Evolutionary conservation across 2,329 filamentous ascomycete genomes (phyloP), one percentile per base, ranked within the genome.

Genomic region (Pseudogymnoascus sp.): DNA sequence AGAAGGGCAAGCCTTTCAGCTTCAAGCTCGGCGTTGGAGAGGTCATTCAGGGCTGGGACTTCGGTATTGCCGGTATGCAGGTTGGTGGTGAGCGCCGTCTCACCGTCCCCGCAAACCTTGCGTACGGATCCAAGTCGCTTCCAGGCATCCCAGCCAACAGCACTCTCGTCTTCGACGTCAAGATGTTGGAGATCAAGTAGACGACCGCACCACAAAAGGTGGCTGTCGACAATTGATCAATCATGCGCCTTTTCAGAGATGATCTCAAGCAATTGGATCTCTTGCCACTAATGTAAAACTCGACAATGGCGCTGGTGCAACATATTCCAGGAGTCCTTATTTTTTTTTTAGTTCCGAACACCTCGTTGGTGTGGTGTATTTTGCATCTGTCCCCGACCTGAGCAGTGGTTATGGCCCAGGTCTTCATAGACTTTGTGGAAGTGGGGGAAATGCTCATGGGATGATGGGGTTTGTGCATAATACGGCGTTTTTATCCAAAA

Each of bases 31-130:
- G 94, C 69, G 86, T 87, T 73, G 92, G 92, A 64, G 90, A 97
- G 76, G 95, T 99, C 71, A 99, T 99, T 81, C 94, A 96, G 84
- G 94, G 94, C 68, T 97, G 94, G 95, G 95, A 99, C 75, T 85
- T 97, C 67, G 94, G 94, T 77, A 81, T 99, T 69, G 82, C 84
- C 68, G 95, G 95, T 77, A 97, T 99, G 91, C 81, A 87, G 68
- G 87, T 92, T 68, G 94, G 94, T 71, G 92, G 91, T 70, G 95
- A 99, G 83, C 90, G 94, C 71, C 88, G 94, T 68, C 82, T 99
- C 71, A 92, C 86, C 65, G 92, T 99, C 71, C 95, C 95, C 57
- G 81, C 94, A 57, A 79, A 88, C 70, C 85, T 93, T 63, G 95
- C 89, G 70, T 99, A 99, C 76, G 94, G 95, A 76, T 92, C 85